These are phyloP conservation scores for Iris macrosiphon DNA, from an alignment of 106 monocot genomes.

Conservation along the genomic window DNA sequence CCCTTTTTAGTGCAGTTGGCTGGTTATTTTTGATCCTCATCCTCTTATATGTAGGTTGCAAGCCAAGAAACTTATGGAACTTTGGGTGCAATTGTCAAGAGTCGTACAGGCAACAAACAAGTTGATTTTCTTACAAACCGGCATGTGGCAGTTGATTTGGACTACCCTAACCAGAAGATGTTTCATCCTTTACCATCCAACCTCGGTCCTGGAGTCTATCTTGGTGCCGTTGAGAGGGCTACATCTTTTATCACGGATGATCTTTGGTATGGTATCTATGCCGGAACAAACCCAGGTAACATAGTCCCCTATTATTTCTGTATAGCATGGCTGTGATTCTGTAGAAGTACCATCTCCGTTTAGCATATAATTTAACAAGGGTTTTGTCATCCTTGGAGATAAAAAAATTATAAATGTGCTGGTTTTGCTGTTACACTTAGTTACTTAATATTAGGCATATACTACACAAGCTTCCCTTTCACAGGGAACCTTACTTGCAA, in stretches of 20 bases:
- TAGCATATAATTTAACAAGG: too few relatives aligned
- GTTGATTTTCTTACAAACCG: conserved; percentile 96
- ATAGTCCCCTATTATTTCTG: too few relatives aligned
- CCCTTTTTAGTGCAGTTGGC: neutral
- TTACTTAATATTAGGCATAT: too few relatives aligned
- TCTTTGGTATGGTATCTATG: conserved; percentile 99
- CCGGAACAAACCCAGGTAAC: conserved; percentile 98
- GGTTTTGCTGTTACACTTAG: too few relatives aligned
- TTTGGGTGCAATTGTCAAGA: conserved; percentile 90
- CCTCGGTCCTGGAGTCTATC: conserved; percentile 95
- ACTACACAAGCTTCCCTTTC: too few relatives aligned
- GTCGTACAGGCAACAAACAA: conserved; percentile 83
- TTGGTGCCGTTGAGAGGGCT: conserved; percentile 99
- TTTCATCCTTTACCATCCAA: conserved; percentile 98
- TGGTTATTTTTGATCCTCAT: neutral
- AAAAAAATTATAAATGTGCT: too few relatives aligned
- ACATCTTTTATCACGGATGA: conserved; percentile 98
- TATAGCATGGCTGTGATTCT: too few relatives aligned
- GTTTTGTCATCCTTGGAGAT: too few relatives aligned
- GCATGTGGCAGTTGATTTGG: conserved; percentile 95
- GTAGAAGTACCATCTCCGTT: too few relatives aligned
- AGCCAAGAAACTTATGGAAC: conserved; percentile 97
- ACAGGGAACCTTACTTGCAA: too few relatives aligned
- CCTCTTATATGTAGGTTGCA: conserved; percentile 58
- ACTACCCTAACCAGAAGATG: conserved; percentile 99